Percentiles rank a stretch among this genome's conserved stretches.
Conservation (phyloP, 768 basidiomycete species). For the Suillus placidus region DNA sequence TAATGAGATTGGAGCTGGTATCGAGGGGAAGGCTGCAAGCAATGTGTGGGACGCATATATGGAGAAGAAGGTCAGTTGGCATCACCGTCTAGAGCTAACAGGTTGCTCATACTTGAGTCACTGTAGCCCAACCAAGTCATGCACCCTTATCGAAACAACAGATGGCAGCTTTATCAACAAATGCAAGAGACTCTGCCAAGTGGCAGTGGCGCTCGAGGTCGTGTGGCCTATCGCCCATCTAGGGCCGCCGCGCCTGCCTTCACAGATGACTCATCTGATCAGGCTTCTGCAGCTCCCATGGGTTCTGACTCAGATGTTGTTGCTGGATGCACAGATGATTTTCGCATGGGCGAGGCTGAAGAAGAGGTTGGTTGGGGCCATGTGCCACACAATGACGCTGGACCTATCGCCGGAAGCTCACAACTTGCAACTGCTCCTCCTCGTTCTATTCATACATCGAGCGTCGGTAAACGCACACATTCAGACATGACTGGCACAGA, state of each 20-base stretch:
- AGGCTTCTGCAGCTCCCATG: no score
- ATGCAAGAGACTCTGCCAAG: constrained; percentile 2
- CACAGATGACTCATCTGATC: no score
- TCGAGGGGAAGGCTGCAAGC: not conserved
- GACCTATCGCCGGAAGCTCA: no score
- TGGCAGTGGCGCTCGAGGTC: not conserved
- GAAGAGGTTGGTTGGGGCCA: no score
- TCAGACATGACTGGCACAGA: no score
- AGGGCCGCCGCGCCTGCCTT: not conserved
- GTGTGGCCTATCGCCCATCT: not conserved
- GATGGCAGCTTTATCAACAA: not conserved
- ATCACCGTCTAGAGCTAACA: not conserved
- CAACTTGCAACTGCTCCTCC: no score
- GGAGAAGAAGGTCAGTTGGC: not conserved
- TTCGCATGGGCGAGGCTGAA: no score
- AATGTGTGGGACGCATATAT: not conserved
- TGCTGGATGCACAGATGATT: no score
- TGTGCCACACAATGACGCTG: no score
- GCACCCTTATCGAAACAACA: not conserved
- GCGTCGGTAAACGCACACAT: no score
- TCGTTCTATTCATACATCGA: no score
- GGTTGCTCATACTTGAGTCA: not conserved
- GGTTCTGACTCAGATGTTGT: no score
- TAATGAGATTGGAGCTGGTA: not conserved
- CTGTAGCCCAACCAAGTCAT: not conserved